Evolutionary conservation across 2,329 filamentous ascomycete genomes (phyloP).

Genomic region (Fusarium nelsonii): DNA sequence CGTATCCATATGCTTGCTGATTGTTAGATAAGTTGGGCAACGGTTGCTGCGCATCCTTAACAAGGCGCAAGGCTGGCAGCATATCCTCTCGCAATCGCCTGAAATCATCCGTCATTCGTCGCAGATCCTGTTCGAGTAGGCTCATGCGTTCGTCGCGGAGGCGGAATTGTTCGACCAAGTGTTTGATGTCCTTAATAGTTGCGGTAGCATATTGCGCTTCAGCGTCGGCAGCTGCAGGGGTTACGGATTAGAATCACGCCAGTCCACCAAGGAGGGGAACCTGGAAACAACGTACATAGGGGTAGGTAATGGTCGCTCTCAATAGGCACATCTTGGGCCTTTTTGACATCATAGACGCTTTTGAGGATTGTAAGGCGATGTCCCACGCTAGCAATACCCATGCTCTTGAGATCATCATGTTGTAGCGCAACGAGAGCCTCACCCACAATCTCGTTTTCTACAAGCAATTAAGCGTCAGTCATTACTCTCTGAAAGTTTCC

Average conservation of each 20-base stretch:
- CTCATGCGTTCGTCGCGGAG: conserved; percentile 91
- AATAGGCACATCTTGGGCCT: conserved; percentile 89
- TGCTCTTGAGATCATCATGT: conserved; percentile 94
- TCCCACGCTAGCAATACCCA: conserved; percentile 92
- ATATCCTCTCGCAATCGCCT: conserved; percentile 90
- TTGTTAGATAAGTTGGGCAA: conserved; percentile 68
- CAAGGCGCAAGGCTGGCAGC: conserved; percentile 87
- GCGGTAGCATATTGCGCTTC: conserved; percentile 87
- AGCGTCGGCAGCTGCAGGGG: conserved; percentile 81
- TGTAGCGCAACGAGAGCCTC: conserved; percentile 89
- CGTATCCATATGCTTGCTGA: conserved; percentile 63
- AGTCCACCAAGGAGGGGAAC: conserved; percentile 37
- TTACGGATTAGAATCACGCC: conserved; percentile 35
- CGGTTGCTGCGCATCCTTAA: conserved; percentile 91
- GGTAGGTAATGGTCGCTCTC: conserved; percentile 96
- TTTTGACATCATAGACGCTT: conserved; percentile 95
- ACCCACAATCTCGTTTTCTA: conserved; percentile 94
- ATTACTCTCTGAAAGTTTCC: neutral
- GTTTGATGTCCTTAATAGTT: conserved; percentile 91
- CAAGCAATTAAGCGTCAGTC: conserved; percentile 38
- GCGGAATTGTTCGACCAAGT: conserved; percentile 89
- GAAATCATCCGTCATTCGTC: conserved; percentile 88
- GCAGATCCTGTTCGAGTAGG: conserved; percentile 84
- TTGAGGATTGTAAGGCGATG: conserved; percentile 96
- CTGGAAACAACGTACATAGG: conserved; percentile 70